Evolutionary conservation across 208 protist genomes (phyloP).

Genomic region (Phytomonas sp.): DNA sequence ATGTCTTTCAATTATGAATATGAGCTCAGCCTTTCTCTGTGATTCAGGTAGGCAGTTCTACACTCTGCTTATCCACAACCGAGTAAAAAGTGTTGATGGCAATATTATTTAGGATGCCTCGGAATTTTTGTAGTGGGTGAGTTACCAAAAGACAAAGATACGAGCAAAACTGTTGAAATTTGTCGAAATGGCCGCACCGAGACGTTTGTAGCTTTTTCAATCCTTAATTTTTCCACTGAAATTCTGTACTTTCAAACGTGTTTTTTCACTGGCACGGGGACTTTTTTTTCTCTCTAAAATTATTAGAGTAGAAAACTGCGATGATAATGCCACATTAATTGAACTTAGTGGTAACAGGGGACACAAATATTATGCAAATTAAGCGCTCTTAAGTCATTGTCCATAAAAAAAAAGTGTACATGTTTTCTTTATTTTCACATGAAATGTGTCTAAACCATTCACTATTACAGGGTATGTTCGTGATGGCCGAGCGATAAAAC

Average conservation of each 20-base stretch:
- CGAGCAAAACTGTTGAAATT: neutral
- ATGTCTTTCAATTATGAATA: slow-evolving; percentile 9
- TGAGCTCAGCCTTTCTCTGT: neutral
- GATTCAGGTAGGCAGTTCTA: slow-evolving; percentile 1
- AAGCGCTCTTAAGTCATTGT: slow-evolving; percentile 18
- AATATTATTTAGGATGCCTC: slow-evolving; percentile 4
- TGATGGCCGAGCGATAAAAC: slow-evolving; percentile 13
- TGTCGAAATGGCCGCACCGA: neutral
- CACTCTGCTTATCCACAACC: slow-evolving; percentile 5
- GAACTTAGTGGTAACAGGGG: slow-evolving; percentile 31
- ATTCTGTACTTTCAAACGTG: slow-evolving; percentile 42
- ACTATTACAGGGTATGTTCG: slow-evolving; percentile 13
- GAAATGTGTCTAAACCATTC: slow-evolving; percentile 42
- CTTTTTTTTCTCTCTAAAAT: slow-evolving; percentile 67
- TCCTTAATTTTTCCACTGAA: slow-evolving; percentile 24
- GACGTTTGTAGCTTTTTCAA: slow-evolving; percentile 1
- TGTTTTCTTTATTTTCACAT: slow-evolving; percentile 37
- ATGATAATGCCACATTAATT: slow-evolving; percentile 23
- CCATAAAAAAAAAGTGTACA: slow-evolving; percentile 12
- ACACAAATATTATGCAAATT: slow-evolving; percentile 15
- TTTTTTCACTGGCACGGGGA: slow-evolving; percentile 33
- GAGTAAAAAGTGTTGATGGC: neutral
- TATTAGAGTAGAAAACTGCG: slow-evolving; percentile 40
- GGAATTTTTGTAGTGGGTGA: neutral
- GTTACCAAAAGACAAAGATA: neutral